Base-by-base conservation (phyloP, 129 eudicot species). In the Escallonia rubra region DNA sequence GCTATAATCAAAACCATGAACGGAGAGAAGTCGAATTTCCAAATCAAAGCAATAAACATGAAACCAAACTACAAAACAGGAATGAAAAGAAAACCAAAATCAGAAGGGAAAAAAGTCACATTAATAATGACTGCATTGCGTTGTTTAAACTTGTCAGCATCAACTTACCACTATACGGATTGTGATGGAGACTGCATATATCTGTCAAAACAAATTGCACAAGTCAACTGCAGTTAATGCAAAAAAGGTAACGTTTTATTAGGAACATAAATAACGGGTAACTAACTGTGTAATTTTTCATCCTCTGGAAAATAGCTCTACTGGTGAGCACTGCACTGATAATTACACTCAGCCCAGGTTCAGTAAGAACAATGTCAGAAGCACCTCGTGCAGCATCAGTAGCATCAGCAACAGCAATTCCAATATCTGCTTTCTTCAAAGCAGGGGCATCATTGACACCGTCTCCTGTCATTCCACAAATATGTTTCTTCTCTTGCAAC, bases 1-100 rank as follows among this genome's bases (percentile, higher is more conserved):
- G 98, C 98, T 63, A 92, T 92, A 72, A 92, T 92, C 87, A 92
- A 72, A 89, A 92, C 98, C 98, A 92, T 92, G 84, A 92, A 92
- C 6, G 98, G 96, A 14, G 98, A 84, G 83, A 92, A 92, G 78
- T 92, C 98, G 11, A 86, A 92, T 75, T 78, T 84, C 96, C 98
- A 92, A 57, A 92, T 89, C 90, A 92, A 74, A n/a, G 98, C 98
- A 65, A 92, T 83, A 64, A 92, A 80, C 96, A 92, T 76, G 74
- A 92, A 92, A 12, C 98, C 96, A 76, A 92, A 86, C 96, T 88
- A 83, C 86, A 86, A 64, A 77, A 45, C 0, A 55, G 8, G 50
- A 6, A 11, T 38, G n/a, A 57, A 65, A 51, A 62, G 15, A 56
- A 63, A 41, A 6, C 16, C 50, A 52, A 63, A 10, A 43, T 61